Evolutionary conservation across 805 yeast genomes (phyloP).

Genomic region (Saccharomycopsis lassenensis): DNA sequence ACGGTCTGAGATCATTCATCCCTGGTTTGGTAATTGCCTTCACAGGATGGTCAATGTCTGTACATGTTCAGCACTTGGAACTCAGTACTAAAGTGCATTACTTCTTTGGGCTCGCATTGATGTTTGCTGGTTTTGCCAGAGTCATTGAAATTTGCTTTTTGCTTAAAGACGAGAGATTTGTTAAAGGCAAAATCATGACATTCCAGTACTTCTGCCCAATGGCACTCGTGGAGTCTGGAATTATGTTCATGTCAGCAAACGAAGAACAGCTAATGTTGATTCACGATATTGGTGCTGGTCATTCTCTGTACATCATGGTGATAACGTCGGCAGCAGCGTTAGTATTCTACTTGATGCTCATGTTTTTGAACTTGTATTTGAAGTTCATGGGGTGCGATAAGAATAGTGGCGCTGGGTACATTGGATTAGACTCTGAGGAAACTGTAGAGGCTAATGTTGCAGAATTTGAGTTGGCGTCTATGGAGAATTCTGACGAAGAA

Average conservation of each 20-base stretch:
- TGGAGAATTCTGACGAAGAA: too few relatives aligned
- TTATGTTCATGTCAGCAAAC: conserved; percentile 83
- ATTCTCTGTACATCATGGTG: conserved; percentile 68
- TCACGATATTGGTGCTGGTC: conserved; percentile 68
- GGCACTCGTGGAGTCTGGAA: conserved; percentile 66
- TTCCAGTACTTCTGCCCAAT: conserved; percentile 87
- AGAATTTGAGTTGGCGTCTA: too few relatives aligned
- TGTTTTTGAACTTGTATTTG: conserved; percentile 50
- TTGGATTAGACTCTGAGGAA: background rate
- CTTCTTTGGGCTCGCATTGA: conserved; percentile 72
- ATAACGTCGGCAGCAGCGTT: conserved; percentile 64
- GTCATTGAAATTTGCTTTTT: conserved; percentile 72
- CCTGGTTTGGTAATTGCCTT: conserved; percentile 76
- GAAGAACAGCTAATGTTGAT: conserved; percentile 78
- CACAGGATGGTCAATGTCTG: conserved; percentile 93
- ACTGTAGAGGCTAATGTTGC: too few relatives aligned
- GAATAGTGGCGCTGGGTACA: conserved; percentile 7
- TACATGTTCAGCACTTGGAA: conserved; percentile 65
- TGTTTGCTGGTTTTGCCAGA: conserved; percentile 66
- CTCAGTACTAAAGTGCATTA: conserved; percentile 83
- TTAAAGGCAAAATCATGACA: conserved; percentile 39
- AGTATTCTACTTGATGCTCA: conserved; percentile 53
- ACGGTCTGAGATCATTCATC: conserved; percentile 56
- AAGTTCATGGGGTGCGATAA: conserved; percentile 23
- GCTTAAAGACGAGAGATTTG: conserved; percentile 46